Conservation (phyloP, 148 eudicot species). For the Spergularia marina region DNA sequence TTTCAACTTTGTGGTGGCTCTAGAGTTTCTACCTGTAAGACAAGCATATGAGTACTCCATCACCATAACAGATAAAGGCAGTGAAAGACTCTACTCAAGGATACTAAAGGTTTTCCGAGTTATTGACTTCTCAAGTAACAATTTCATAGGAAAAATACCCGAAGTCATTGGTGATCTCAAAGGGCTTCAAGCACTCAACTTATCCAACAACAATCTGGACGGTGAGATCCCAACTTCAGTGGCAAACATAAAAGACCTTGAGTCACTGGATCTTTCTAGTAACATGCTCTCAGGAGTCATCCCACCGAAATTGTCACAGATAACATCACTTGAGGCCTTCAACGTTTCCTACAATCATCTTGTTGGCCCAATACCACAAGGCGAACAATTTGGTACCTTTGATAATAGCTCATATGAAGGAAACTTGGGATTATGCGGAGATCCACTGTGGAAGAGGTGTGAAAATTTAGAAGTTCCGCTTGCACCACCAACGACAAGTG, state of each 20-base stretch:
- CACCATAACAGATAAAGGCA: slow-evolving; percentile 38
- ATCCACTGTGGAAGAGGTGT: slow-evolving; percentile 30
- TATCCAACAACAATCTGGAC: slow-evolving; percentile 36
- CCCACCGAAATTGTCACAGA: slow-evolving; percentile 27
- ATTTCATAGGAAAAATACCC: slow-evolving; percentile 37
- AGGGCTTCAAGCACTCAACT: slow-evolving; percentile 38
- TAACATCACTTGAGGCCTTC: slow-evolving; percentile 33
- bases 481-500: neutral
- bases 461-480: neutral
- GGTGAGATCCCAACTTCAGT: slow-evolving; percentile 31
- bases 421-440: slow-evolving; percentile 36
- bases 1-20: neutral
- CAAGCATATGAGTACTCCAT: slow-evolving; percentile 14
- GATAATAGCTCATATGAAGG: slow-evolving; percentile 31
- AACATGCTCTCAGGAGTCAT: slow-evolving; percentile 42
- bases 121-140: slow-evolving; percentile 43
- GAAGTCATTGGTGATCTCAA: slow-evolving; percentile 28
- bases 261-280: slow-evolving; percentile 38
- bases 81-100: slow-evolving; percentile 1
- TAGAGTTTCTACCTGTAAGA: neutral
- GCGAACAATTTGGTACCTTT: slow-evolving; percentile 37
- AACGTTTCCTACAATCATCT: slow-evolving; percentile 40
- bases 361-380: slow-evolving; percentile 36
- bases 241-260: slow-evolving; percentile 28
- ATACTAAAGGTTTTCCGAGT: slow-evolving; percentile 21